A percentile compares a stretch with the other conserved stretches of the same genome.
phyloP scores from a whole-genome alignment of 2,329 filamentous ascomycete species.

The Lomentospora prolificans region DNA sequence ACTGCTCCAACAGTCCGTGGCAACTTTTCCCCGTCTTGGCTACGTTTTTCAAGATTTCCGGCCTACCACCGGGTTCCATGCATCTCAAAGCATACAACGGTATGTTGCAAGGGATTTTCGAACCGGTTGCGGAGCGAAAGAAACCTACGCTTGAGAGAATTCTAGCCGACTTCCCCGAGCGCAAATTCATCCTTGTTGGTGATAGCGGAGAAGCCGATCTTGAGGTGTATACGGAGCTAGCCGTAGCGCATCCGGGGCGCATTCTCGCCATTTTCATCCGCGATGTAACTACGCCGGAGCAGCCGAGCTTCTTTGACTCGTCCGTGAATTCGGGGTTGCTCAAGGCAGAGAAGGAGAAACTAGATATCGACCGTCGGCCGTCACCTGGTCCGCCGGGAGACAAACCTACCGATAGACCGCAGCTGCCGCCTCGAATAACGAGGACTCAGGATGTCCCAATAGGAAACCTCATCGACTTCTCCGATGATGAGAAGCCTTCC shows the following conservation, averaged over 20 bases:
- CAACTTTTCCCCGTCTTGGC: constrained; percentile 87
- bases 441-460: constrained; percentile 25
- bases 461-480: constrained; percentile 52
- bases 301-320: constrained; percentile 66
- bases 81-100: constrained; percentile 95
- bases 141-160: constrained; percentile 79
- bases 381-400: neutral
- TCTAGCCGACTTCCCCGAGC: constrained; percentile 76
- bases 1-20: constrained; percentile 99
- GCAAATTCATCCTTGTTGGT: constrained; percentile 80
- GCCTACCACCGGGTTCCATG: constrained; percentile 77
- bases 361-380: neutral
- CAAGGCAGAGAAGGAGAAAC: neutral
- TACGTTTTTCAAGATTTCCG: constrained; percentile 71
- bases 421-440: constrained; percentile 19
- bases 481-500: constrained; percentile 31
- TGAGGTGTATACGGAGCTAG: constrained; percentile 95
- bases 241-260: constrained; percentile 68
- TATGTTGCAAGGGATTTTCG: constrained; percentile 96
- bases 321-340: constrained; percentile 21
- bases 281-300: constrained; percentile 77
- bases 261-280: constrained; percentile 87
- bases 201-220: constrained; percentile 96
- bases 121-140: constrained; percentile 92
- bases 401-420: constrained; percentile 17